These are phyloP conservation scores for Cladochytrium replicatum DNA, from an alignment of 192 early-diverging fungal species.

Conservation along the genomic window DNA sequence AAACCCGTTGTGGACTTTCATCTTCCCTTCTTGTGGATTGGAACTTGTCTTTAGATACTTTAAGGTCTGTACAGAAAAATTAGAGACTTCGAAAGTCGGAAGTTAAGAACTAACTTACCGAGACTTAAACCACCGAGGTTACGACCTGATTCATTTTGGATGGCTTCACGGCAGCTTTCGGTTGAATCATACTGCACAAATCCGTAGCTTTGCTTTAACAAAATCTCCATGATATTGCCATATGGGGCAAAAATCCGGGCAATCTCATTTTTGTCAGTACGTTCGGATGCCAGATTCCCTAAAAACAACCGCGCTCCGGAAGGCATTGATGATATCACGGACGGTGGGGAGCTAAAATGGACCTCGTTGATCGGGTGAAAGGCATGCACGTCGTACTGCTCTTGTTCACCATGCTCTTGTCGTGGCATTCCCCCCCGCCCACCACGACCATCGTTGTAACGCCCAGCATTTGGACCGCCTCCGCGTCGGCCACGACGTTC, in stretches of 20 bases:
- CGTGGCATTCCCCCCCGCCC: too few relatives aligned
- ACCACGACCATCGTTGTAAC: too few relatives aligned
- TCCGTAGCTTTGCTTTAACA: slow-evolving; percentile 34
- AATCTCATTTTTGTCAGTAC: slow-evolving; percentile 28
- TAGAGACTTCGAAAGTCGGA: not conserved
- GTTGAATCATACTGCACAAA: slow-evolving; percentile 45
- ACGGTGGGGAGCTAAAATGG: slow-evolving; percentile 10
- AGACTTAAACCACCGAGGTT: slow-evolving; percentile 26
- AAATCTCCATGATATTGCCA: slow-evolving; percentile 45
- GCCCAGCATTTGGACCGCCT: too few relatives aligned
- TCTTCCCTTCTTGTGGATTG: slow-evolving; percentile 1
- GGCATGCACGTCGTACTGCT: too few relatives aligned
- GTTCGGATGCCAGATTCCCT: slow-evolving; percentile 38
- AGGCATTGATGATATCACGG: slow-evolving; percentile 23
- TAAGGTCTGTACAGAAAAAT: slow-evolving; percentile 24
- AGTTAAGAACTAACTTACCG: slow-evolving; percentile 25
- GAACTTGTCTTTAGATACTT: slow-evolving; percentile 26
- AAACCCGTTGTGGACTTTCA: not conserved
- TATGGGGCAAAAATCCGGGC: slow-evolving; percentile 43
- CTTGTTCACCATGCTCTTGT: too few relatives aligned
- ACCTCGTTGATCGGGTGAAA: slow-evolving; percentile 35
- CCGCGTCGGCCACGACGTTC: too few relatives aligned
- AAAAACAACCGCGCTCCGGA: slow-evolving; percentile 34
- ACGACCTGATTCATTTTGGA: slow-evolving; percentile 28
- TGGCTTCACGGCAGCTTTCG: slow-evolving; percentile 26